Evolutionary conservation across 75 land plant species (phyloP).

Genomic region (Adiantum capillusveneris): DNA sequence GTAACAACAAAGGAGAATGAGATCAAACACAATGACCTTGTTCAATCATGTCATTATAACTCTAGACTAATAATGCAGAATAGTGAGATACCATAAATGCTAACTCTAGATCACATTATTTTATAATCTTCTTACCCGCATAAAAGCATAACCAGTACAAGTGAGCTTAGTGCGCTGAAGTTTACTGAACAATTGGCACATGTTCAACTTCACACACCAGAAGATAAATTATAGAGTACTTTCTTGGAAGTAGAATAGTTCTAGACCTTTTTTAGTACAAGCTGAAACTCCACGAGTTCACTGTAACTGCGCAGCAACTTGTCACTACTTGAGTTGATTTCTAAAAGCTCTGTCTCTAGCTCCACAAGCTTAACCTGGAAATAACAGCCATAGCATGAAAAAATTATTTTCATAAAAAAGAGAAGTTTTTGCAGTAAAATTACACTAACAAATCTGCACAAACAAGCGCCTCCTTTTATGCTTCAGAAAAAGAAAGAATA

Average conservation of each 20-base stretch:
- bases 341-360: conserved; percentile 80
- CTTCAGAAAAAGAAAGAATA: not conserved
- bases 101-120: no score
- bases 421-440: no score
- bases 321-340: conserved; percentile 78
- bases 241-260: no score
- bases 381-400: conserved; percentile 1
- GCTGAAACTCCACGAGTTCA: conserved; percentile 77
- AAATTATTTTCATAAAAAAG: no score
- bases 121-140: no score
- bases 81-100: no score
- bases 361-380: conserved; percentile 72
- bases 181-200: not conserved
- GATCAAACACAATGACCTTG: no score
- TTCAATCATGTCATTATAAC: no score
- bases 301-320: conserved; percentile 70
- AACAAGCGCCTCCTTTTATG: conserved; percentile 1
- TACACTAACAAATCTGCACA: no score
- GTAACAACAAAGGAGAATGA: not conserved
- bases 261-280: conserved; percentile 87
- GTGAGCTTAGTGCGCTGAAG: not conserved
- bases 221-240: not conserved
- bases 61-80: no score
- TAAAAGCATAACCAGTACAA: no score
- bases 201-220: not conserved